These are phyloP conservation scores for Cochlearia excelsa DNA, from an alignment of 345 rosid species.

Conservation along the genomic window DNA sequence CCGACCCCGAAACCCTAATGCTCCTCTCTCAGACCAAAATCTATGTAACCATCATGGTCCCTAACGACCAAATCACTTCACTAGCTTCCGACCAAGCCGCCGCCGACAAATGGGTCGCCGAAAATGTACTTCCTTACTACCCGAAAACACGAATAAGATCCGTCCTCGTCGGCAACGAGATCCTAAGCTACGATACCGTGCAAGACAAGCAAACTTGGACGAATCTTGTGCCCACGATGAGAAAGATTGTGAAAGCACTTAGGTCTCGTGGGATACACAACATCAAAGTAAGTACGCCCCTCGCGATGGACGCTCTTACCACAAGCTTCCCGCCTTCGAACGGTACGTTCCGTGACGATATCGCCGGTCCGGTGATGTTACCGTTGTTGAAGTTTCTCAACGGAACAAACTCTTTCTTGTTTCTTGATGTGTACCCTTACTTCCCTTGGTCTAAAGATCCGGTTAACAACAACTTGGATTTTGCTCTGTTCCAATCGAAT, in stretches of 20 bases:
- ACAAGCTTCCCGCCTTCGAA: slow-evolving; percentile 68
- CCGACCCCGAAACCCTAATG: slow-evolving; percentile 50
- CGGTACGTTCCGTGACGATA: slow-evolving; percentile 53
- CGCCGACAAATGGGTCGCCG: slow-evolving; percentile 49
- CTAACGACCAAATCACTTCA: slow-evolving; percentile 48
- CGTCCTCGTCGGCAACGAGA: slow-evolving; percentile 68
- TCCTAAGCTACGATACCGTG: slow-evolving; percentile 52
- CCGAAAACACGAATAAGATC: slow-evolving; percentile 53
- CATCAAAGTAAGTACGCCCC: slow-evolving; percentile 69
- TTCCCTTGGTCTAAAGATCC: slow-evolving; percentile 64
- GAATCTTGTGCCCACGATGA: slow-evolving; percentile 69
- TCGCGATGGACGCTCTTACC: slow-evolving; percentile 63
- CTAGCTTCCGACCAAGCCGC: slow-evolving; percentile 42
- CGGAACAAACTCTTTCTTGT: slow-evolving; percentile 61
- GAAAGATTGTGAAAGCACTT: slow-evolving; percentile 46
- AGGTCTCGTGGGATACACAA: slow-evolving; percentile 40
- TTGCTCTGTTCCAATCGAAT: slow-evolving; percentile 48
- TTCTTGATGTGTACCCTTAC: slow-evolving; percentile 75
- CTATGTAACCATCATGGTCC: slow-evolving; percentile 63
- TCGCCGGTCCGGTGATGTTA: slow-evolving; percentile 44
- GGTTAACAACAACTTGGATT: slow-evolving; percentile 39
- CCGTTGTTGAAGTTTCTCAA: slow-evolving; percentile 67
- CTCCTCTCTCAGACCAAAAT: slow-evolving; percentile 51
- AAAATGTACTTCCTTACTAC: slow-evolving; percentile 49
- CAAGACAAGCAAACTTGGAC: slow-evolving; percentile 41